These are phyloP conservation scores for Falciphora oryzae DNA, from an alignment of 2,329 filamentous ascomycete genomes.

Conservation along the genomic window DNA sequence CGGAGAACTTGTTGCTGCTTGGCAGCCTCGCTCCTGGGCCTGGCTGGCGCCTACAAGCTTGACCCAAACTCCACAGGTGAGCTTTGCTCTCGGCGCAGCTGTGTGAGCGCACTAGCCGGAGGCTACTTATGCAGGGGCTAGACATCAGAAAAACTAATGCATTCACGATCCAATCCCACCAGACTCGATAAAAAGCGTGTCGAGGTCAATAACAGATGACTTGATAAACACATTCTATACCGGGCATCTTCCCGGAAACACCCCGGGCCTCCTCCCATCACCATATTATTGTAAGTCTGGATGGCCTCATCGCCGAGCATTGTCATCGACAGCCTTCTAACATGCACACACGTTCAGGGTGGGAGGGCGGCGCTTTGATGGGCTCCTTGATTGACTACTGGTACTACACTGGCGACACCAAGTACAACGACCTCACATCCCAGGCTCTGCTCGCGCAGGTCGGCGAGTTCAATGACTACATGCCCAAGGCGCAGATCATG, in stretches of 20 bases:
- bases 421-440: constrained; percentile 61
- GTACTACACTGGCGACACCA: constrained; percentile 48
- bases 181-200: constrained; percentile 45
- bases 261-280: constrained; percentile 44
- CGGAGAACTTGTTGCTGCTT: constrained; percentile 9
- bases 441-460: constrained; percentile 70
- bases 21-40: constrained; percentile 13
- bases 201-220: constrained; percentile 46
- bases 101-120: not conserved
- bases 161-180: constrained; percentile 45
- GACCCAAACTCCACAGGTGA: constrained; percentile 20
- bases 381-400: constrained; percentile 74
- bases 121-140: not conserved
- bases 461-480: constrained; percentile 67
- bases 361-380: constrained; percentile 70
- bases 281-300: constrained; percentile 38
- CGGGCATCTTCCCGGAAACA: constrained; percentile 44
- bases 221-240: constrained; percentile 39
- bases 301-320: constrained; percentile 18
- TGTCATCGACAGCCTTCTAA: not conserved
- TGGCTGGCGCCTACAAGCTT: constrained; percentile 17
- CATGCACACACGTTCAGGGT: constrained; percentile 39
- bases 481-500: constrained; percentile 49
- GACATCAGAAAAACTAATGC: not conserved
- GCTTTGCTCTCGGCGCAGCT: not conserved